Evolutionary conservation across 2,329 filamentous ascomycete genomes (phyloP).

Genomic region (Seiridium unicorne): DNA sequence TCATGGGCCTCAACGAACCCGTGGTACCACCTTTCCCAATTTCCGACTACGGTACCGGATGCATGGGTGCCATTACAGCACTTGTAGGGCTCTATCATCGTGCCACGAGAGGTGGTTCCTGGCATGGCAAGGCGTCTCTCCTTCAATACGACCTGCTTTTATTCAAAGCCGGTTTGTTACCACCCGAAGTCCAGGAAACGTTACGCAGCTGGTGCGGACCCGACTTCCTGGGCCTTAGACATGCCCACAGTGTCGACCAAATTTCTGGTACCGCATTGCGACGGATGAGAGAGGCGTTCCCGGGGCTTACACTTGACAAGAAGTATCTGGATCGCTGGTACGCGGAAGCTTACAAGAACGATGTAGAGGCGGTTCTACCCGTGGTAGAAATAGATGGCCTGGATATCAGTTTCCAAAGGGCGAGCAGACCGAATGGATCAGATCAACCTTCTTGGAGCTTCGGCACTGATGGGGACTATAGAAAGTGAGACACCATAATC

Average conservation of each 20-base stretch:
- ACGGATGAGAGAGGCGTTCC: conserved; percentile 2
- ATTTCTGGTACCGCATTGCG: conserved; percentile 1
- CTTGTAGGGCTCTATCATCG: conserved; percentile 31
- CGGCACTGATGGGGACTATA: background rate
- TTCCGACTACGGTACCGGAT: conserved; percentile 43
- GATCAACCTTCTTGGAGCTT: conserved; percentile 2
- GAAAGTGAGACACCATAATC: background rate
- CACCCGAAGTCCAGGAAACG: conserved; percentile 42
- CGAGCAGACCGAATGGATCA: conserved; percentile 7
- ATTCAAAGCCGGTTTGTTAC: conserved; percentile 43
- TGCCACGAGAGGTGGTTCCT: conserved; percentile 29
- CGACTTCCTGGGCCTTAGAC: background rate
- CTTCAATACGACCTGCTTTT: conserved; percentile 35
- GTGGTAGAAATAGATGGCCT: conserved; percentile 2
- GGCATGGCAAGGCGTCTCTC: conserved; percentile 30
- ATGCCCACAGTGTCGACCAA: conserved; percentile 6
- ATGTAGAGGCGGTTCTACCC: background rate
- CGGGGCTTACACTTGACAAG: background rate
- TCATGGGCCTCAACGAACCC: conserved; percentile 50
- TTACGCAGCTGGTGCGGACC: conserved; percentile 29
- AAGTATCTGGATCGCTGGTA: conserved; percentile 4
- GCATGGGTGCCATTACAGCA: conserved; percentile 30
- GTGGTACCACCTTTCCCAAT: conserved; percentile 66
- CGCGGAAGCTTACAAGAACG: background rate
- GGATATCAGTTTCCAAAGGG: conserved; percentile 1